Conservation (phyloP, 257 asterid genomes). For the Primulina tabacum region DNA sequence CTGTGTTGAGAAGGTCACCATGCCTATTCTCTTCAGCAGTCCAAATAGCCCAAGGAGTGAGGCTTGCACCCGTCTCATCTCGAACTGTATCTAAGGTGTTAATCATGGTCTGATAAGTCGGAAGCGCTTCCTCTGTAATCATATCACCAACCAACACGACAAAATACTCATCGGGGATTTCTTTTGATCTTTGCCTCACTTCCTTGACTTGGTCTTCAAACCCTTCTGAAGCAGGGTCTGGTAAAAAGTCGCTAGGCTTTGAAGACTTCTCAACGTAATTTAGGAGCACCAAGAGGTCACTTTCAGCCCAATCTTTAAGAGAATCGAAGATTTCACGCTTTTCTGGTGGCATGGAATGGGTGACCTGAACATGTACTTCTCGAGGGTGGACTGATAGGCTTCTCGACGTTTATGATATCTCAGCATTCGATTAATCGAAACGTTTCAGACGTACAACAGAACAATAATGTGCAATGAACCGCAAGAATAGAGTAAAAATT, state of each 20-base stretch:
- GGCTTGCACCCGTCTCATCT: slow-evolving; percentile 81
- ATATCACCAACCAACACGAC: slow-evolving; percentile 72
- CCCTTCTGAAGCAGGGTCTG: slow-evolving; percentile 69
- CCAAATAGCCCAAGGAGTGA: slow-evolving; percentile 72
- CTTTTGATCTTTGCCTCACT: slow-evolving; percentile 64
- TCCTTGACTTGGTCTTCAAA: slow-evolving; percentile 73
- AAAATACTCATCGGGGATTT: slow-evolving; percentile 64
- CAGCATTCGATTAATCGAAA: slow-evolving; percentile 27
- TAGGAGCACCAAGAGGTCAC: slow-evolving; percentile 54
- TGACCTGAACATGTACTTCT: slow-evolving; percentile 59
- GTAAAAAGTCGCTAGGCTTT: slow-evolving; percentile 74
- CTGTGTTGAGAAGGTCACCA: slow-evolving; percentile 65
- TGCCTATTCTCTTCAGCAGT: slow-evolving; percentile 79
- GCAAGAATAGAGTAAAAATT: too few species aligned
- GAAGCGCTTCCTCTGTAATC: slow-evolving; percentile 80
- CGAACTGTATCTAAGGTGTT: slow-evolving; percentile 73
- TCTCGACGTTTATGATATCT: slow-evolving; percentile 38
- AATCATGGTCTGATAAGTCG: slow-evolving; percentile 76
- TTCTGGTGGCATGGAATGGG: slow-evolving; percentile 67
- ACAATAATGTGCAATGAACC: too few species aligned
- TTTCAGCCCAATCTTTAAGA: slow-evolving; percentile 56
- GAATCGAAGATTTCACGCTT: slow-evolving; percentile 64
- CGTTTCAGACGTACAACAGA: too few species aligned
- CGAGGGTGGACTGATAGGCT: slow-evolving; percentile 20
- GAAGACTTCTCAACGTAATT: slow-evolving; percentile 66